A percentile compares a stretch with the other conserved stretches of the same genome.
Evolutionary conservation across 306 rosid genomes (phyloP).

Genomic region (Dalbergia oliveri): DNA sequence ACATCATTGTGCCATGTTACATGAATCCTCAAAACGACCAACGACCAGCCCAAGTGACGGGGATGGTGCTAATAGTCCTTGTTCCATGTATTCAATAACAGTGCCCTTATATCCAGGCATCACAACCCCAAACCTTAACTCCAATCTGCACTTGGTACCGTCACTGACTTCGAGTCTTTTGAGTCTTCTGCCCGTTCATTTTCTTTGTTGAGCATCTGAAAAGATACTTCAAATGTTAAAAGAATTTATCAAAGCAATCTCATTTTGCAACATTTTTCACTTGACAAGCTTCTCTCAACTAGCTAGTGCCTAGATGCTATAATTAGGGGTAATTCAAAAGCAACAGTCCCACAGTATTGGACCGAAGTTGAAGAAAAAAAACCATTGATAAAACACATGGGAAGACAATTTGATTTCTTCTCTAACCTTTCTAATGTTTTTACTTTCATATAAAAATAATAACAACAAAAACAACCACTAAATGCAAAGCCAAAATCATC

Average conservation of each 20-base stretch:
- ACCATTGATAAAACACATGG: not conserved
- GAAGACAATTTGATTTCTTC: not conserved
- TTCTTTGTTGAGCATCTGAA: constrained; percentile 60
- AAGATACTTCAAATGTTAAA: constrained; percentile 23
- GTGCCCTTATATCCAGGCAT: constrained; percentile 20
- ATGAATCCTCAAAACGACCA: constrained; percentile 23
- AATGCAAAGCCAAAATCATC: constrained; percentile 16
- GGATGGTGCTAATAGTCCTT: not conserved
- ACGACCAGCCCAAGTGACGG: not conserved
- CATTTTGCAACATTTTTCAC: constrained; percentile 6
- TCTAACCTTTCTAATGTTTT: not conserved
- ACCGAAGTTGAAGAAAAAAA: constrained; percentile 6
- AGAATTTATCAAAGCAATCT: constrained; percentile 2
- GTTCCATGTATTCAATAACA: constrained; percentile 24
- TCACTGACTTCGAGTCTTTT: constrained; percentile 53
- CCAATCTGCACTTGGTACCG: constrained; percentile 45
- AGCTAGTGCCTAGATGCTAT: not conserved
- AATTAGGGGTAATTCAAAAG: not conserved
- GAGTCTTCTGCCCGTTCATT: constrained; percentile 57
- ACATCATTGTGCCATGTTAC: constrained; percentile 34
- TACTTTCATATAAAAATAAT: not conserved
- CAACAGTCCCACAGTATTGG: not conserved
- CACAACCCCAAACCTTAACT: constrained; percentile 37
- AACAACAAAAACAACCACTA: not conserved
- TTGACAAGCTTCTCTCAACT: constrained; percentile 10